Conservation (phyloP, 306 rosid genomes). For the Bauhinia variegata region DNA sequence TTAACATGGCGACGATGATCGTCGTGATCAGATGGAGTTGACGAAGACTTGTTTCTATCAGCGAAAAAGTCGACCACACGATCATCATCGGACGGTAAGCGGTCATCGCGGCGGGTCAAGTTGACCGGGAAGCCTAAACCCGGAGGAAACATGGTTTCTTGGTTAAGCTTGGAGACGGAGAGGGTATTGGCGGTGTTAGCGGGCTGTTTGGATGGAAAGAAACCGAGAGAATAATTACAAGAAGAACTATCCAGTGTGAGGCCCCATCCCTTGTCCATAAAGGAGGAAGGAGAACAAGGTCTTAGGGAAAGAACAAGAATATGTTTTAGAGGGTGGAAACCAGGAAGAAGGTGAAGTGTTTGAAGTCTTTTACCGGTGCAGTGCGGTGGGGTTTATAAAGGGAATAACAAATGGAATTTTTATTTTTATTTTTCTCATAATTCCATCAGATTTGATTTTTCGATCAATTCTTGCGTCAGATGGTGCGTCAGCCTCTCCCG, state of each 20-base stretch:
- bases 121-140: constrained; percentile 61
- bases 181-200: neutral
- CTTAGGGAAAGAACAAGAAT: neutral
- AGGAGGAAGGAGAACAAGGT: constrained; percentile 1
- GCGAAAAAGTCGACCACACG: constrained; percentile 84
- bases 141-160: constrained; percentile 55
- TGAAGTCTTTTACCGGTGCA: constrained; percentile 64
- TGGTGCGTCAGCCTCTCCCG: constrained; percentile 73
- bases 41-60: constrained; percentile 42
- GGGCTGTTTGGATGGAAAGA: constrained; percentile 47
- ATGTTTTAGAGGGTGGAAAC: neutral
- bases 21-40: constrained; percentile 10
- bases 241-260: constrained; percentile 66
- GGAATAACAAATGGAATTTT: constrained; percentile 5
- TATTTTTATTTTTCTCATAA: no score
- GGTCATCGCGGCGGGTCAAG: constrained; percentile 40
- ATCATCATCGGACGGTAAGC: constrained; percentile 25
- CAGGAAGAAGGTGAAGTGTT: constrained; percentile 44
- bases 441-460: constrained; percentile 21
- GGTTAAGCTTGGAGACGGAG: constrained; percentile 5
- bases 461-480: constrained; percentile 63
- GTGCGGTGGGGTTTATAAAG: constrained; percentile 66
- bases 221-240: constrained; percentile 37
- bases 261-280: constrained; percentile 95
- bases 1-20: constrained; percentile 35